Evolutionary conservation across 2,329 filamentous ascomycete genomes (phyloP), one percentile per base, ranked within the genome.

Genomic region (Beauveria sp.): DNA sequence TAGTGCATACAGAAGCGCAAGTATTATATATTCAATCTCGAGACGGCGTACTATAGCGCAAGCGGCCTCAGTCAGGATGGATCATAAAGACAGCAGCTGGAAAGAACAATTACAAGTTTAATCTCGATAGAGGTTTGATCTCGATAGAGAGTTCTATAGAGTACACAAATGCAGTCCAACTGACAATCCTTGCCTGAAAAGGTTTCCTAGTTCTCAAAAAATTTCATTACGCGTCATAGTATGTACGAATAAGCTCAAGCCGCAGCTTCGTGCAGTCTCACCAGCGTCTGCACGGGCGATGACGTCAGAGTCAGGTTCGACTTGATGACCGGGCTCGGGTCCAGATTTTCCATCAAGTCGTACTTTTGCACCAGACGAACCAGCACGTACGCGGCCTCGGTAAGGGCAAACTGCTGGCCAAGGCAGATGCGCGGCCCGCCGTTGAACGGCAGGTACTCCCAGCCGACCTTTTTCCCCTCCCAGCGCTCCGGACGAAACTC

Each of bases 371-470:
- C 80, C 64, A 91, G 68, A 55, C 88, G 76, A 40, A 86, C 84
- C 65, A 89, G 78, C 18, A 86, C 85, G 70, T 91, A 90, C 16
- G 74, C 77, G 74, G 87, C 86, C 76, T 90, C 87, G 0, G 86
- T 89, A 43, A 90, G 74, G 5, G 88, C 88, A 68, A 90, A 90
- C 72, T 90, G 86, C 78, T 90, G 86, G 2, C 86, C 86, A 61
- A 89, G 81, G 71, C 86, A 88, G 68, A 87, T 86, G 38, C 73
- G 65, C 10, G 74, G 74, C 0, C 72, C 74, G 3, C 71, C 72
- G 55, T 73, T 76, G 61, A 75, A 76, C 1, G 72, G 71, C 7
- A 72, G 64, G 49, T 71, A 75, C 18, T 68, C 72, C 71, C 70
- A 75, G 7, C 68, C 68, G 30, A 66, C 56, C 14, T 69, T 65